Evolutionary conservation across 1,139 yeast species (phyloP), one percentile per base, ranked within the genome.

Genomic region (Arxiozyma slooffiae): DNA sequence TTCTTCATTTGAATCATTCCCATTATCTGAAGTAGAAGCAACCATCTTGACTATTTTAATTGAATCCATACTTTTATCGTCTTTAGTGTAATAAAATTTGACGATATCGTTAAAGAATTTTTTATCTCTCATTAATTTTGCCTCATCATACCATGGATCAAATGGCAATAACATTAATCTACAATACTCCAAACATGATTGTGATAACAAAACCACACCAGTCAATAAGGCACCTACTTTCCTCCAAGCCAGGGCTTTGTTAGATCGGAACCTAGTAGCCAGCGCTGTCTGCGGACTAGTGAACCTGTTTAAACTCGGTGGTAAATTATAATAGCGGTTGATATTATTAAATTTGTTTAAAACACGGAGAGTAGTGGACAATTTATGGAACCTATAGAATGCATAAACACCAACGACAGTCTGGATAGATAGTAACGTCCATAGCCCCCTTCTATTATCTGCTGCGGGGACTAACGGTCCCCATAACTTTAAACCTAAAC

Each of bases 111-210:
- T 66, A 50, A 62, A 67, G 42, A 67, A 63, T 47, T 64, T 62
- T 51, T 67, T 66, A 37, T 66, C 68, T 40, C 69, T 62, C 2
- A 60, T 66, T 21, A 62, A 62, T 49, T 63, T 69, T 2, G 84
- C 82, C 59, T 81, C 85, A 45, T 79, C 83, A 47, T 63, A 71
- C 85, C 85, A 81, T 2, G 86, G 86, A 58, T 81, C 86, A 60
- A 76, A 76, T 2, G 81, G 64, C 38, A 67, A 76, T 7, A 79
- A 57, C 5, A 68, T 57, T 47, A 80, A 59, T 49, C 86, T 66
- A 34, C 77, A 69, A 7, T 72, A 56, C 57, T 81, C 87, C 34
- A 81, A 62, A 8, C 57, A 39, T 0, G 69, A 66, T 48, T 65
- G 66, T 16, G 64, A 61, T 18, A 66, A 50, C 8, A 67, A 37